Evolutionary conservation across 2,329 filamentous ascomycete genomes (phyloP), one percentile per base, ranked within the genome.

Genomic region (Curvularia eragrostidis): DNA sequence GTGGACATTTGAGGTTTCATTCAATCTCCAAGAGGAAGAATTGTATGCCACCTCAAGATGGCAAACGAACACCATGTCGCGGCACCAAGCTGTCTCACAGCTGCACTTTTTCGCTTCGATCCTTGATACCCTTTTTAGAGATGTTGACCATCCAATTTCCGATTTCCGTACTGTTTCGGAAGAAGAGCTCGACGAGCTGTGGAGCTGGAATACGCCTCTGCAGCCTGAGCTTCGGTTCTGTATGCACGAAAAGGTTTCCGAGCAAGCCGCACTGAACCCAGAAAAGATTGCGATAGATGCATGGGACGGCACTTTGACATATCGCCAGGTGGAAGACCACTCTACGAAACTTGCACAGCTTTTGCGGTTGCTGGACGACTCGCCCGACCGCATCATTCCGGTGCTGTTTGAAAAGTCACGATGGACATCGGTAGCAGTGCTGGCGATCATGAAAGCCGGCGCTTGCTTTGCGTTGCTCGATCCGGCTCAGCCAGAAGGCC

Each of bases 151-250:
- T 26, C 49, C 59, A 0, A 55, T 72, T 15, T 54, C 64, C 2
- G n/a, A 52, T 18, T 53, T 75, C 34, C 48, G 63, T 7, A 54
- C 58, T 3, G 65, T 71, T 21, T 68, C 56, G 6, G 52, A 64
- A 71, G 70, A 69, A n/a, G 81, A 83, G 54, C 64, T 82, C 3
- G 65, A 77, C 15, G 70, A 79, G 21, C 76, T 84, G 42, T 84
- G 82, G 82, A 66, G 67, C 3, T 82, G 81, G 79, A 84, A 83
- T 44, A 69, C 79, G 26, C 58, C 73, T 2, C 59, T 83, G 2
- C 81, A 81, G 19, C 77, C 79, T 2, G 74, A 75, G 1, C 72
- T 79, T 52, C 69, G 76, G 34, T 77, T 75, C 38, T 82, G 81
- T 65, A 82, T 82, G 74, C 80, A 84, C 58, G 79, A 81, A 1